A percentile compares a stretch with the other conserved stretches of the same genome.
Evolutionary conservation across 1,284 basidiomycete species (phyloP).

Genomic region (Cryptococcus sp.): DNA sequence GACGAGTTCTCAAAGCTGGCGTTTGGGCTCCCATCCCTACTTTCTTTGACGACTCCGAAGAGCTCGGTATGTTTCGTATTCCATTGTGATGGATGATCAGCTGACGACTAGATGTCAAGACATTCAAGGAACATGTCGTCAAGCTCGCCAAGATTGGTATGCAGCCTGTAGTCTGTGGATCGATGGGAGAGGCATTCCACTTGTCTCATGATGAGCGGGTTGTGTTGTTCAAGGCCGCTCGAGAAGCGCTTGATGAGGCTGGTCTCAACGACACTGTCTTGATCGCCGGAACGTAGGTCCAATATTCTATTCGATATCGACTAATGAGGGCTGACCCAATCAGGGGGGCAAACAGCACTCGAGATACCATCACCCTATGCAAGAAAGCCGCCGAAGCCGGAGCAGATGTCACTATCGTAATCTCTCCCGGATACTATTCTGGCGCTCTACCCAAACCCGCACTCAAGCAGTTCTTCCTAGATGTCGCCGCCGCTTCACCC

Average conservation of each 20-base stretch:
- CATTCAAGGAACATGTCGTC: conserved; percentile 70
- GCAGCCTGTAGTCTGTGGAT: conserved; percentile 68
- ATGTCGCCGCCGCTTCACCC: conserved; percentile 70
- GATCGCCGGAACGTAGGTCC: conserved; percentile 65
- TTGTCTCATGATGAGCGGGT: conserved; percentile 68
- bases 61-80: conserved; percentile 61
- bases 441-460: conserved; percentile 64
- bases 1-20: conserved; percentile 65
- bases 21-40: conserved; percentile 81
- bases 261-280: conserved; percentile 62
- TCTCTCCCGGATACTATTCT: conserved; percentile 77
- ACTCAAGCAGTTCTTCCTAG: conserved; percentile 71
- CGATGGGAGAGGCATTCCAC: conserved; percentile 62
- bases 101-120: conserved; percentile 66
- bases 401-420: conserved; percentile 79
- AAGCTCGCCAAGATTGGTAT: conserved; percentile 68
- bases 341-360: conserved; percentile 68
- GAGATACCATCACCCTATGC: conserved; percentile 70
- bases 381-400: conserved; percentile 71
- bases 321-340: neutral
- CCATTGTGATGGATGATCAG: conserved; percentile 56
- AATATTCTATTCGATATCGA: neutral
- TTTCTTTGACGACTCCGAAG: conserved; percentile 75
- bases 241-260: conserved; percentile 65
- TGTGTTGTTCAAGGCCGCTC: conserved; percentile 63